phyloP scores from a whole-genome alignment of 345 rosid genomes.

The Populus euphratica region DNA sequence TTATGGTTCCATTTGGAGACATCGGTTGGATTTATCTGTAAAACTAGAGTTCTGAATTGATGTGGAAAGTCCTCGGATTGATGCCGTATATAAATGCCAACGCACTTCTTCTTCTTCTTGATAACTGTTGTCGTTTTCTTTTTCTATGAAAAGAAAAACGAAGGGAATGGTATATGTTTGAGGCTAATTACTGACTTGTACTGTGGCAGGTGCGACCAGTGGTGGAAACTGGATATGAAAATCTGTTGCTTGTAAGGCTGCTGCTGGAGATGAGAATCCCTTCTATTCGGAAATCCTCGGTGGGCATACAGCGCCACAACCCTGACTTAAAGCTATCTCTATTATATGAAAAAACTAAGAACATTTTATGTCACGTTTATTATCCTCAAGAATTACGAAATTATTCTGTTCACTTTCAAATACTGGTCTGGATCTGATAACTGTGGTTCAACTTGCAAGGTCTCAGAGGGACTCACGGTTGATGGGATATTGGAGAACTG shows the following conservation, averaged over 20 bases:
- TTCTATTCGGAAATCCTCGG: slow-evolving; percentile 69
- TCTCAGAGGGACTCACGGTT: slow-evolving; percentile 64
- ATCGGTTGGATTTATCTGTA: no score
- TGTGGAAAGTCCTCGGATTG: no score
- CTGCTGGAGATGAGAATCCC: slow-evolving; percentile 68
- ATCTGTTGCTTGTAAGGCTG: slow-evolving; percentile 69
- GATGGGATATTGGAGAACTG: slow-evolving; percentile 69
- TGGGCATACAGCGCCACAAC: slow-evolving; percentile 29
- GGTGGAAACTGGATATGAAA: slow-evolving; percentile 93
- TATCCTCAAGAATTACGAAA: background rate
- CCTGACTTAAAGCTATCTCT: slow-evolving; percentile 2
- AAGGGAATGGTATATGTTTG: background rate
- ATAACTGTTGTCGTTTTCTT: background rate
- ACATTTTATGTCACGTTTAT: background rate
- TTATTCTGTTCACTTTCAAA: background rate
- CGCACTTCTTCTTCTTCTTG: background rate
- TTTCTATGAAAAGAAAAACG: background rate
- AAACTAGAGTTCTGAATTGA: no score
- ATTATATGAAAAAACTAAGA: slow-evolving; percentile 5
- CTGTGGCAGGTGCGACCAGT: slow-evolving; percentile 81
- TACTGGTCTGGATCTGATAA: slow-evolving; percentile 16
- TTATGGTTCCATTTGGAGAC: no score
- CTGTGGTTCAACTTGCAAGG: slow-evolving; percentile 43
- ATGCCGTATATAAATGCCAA: background rate
- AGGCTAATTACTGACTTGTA: slow-evolving; percentile 9